phyloP scores from a whole-genome alignment of 78 protist species.

The Diacronema lutheri region DNA sequence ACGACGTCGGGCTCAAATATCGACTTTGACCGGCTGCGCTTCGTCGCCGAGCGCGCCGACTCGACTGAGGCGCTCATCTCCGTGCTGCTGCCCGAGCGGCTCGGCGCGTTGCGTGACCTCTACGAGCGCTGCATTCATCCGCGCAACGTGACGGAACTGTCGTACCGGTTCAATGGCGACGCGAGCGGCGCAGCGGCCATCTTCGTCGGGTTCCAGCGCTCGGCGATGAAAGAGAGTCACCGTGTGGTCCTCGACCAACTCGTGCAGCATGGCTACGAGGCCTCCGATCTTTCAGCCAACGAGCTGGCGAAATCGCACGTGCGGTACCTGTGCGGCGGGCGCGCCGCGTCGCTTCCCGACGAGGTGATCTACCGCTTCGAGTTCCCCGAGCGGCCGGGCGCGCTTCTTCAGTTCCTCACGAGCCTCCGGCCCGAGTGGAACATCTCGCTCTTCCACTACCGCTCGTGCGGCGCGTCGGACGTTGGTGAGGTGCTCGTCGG shows the following conservation, averaged over 20 bases:
- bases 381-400: slow-evolving; percentile 34
- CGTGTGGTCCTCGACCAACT: background rate
- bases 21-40: slow-evolving; percentile 62
- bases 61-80: slow-evolving; percentile 2
- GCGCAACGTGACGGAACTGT: slow-evolving; percentile 29
- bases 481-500: slow-evolving; percentile 56
- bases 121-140: background rate
- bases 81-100: background rate
- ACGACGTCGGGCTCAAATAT: slow-evolving; percentile 57
- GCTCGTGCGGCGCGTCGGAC: slow-evolving; percentile 44
- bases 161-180: background rate
- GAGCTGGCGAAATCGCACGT: slow-evolving; percentile 40
- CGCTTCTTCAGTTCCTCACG: slow-evolving; percentile 6
- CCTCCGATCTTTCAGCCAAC: slow-evolving; percentile 16
- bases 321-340: slow-evolving; percentile 30
- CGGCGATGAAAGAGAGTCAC: background rate
- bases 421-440: slow-evolving; percentile 12
- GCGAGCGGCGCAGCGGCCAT: background rate
- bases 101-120: background rate
- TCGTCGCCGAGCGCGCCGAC: slow-evolving; percentile 58
- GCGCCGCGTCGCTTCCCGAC: background rate
- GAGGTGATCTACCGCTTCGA: slow-evolving; percentile 1
- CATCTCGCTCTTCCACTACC: slow-evolving; percentile 64
- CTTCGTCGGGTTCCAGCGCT: background rate
- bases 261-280: background rate